A percentile compares a stretch with the other conserved stretches of the same genome.
Conservation (phyloP, 495 filamentous ascomycete genomes). For the Tuber calosporum region DNA sequence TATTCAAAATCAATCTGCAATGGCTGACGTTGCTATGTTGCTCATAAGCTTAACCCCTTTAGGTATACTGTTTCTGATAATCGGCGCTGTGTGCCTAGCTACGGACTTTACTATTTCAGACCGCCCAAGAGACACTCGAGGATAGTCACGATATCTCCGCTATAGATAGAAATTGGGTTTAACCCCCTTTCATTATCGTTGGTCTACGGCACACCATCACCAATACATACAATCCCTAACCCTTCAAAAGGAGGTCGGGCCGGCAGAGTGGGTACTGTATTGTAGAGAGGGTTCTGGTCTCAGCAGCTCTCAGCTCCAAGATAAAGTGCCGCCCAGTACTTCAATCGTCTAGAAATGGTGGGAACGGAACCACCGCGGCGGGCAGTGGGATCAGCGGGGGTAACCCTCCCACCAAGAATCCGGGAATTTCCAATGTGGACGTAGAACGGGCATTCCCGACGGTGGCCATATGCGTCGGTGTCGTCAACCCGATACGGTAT, state of each 20-base stretch:
- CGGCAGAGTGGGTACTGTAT: neutral
- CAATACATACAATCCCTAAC: neutral
- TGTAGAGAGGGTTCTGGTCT: neutral
- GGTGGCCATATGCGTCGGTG: conserved; percentile 55
- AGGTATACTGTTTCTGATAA: too few relatives aligned
- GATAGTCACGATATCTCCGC: neutral
- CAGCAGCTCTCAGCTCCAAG: neutral
- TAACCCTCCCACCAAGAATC: conserved; percentile 51
- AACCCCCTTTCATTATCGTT: neutral
- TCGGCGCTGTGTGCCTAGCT: too few relatives aligned
- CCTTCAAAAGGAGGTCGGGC: neutral
- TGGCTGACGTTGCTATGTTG: too few relatives aligned
- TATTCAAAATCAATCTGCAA: too few relatives aligned
- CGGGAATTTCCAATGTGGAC: conserved; percentile 56
- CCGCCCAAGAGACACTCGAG: too few relatives aligned
- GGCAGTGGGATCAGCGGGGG: conserved; percentile 70
- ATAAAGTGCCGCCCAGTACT: neutral
- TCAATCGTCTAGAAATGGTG: conserved; percentile 34
- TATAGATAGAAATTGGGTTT: neutral
- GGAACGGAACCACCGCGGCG: conserved; percentile 63
- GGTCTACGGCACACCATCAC: neutral
- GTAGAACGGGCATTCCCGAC: conserved; percentile 63
- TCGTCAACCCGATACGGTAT: conserved; percentile 53
- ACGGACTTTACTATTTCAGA: too few relatives aligned
- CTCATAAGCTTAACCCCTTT: too few relatives aligned